Percentiles rank a stretch among this genome's conserved stretches.
Conservation (phyloP, 73 alveolate genomes). For the Chromera velia region DNA sequence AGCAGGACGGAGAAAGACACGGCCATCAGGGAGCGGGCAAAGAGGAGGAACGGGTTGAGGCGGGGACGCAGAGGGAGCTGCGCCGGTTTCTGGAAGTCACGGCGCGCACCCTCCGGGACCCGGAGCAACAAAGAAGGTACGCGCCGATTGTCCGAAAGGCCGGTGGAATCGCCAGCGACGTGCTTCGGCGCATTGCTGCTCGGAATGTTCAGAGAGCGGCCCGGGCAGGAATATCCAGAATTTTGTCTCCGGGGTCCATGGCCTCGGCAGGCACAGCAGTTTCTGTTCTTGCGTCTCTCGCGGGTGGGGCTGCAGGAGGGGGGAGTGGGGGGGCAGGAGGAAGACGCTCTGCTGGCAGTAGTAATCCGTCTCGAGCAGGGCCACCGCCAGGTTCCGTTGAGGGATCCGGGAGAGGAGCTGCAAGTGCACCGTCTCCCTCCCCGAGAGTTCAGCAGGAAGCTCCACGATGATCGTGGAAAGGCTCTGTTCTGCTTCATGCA, state of each 20-base stretch:
- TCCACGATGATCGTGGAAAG: neutral
- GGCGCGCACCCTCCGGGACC: neutral
- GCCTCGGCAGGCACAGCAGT: neutral
- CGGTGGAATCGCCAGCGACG: neutral
- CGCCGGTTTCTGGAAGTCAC: neutral
- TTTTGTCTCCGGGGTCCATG: neutral
- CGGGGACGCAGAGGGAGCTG: neutral
- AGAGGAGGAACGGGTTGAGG: too few relatives aligned
- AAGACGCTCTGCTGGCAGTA: neutral
- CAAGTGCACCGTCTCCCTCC: neutral
- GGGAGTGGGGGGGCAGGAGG: neutral
- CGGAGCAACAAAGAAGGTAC: neutral
- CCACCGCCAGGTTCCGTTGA: neutral
- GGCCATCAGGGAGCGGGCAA: too few relatives aligned
- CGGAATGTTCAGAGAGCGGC: neutral
- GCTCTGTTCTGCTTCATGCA: too few relatives aligned
- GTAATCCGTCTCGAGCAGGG: too few relatives aligned
- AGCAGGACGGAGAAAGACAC: neutral
- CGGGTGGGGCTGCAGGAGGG: neutral
- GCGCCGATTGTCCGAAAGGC: neutral
- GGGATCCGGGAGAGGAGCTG: neutral
- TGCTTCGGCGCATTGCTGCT: neutral
- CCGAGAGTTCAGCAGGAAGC: neutral
- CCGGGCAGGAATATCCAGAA: neutral
- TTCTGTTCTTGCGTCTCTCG: neutral